Evolutionary conservation across 441 rosid genomes (phyloP), one percentile per base, ranked within the genome.

Genomic region (Populus hybrid): DNA sequence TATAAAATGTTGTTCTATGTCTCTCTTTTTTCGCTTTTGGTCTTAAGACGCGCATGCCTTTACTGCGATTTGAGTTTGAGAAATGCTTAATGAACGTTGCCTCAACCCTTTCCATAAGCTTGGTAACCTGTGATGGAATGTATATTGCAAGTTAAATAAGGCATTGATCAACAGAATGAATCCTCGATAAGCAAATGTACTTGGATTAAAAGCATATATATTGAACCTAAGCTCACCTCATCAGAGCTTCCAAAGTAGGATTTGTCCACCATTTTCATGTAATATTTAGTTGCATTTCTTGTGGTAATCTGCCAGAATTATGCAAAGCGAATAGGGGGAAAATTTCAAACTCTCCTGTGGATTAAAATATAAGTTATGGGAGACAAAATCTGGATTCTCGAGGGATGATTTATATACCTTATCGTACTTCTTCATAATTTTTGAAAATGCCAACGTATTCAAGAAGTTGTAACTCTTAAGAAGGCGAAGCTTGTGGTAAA

Each of bases 401-500:
- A 50, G 59, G 59, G 59, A 50, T 16, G 20, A 40, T 26, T 26
- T 26, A 26, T 26, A 26, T 26, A 26, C 28, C 28, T 26, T 26
- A 26, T 26, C 28, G 28, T 26, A 26, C 28, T 26, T 26, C 28
- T 26, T 26, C 28, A 26, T 26, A 26, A 26, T 26, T 26, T 26
- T 26, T 26, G 28, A 26, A 26, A 26, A 26, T 26, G 28, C 28
- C 82, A 90, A 79, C 21, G 80, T 81, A 71, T 92, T 92, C 84
- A 85, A 78, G 86, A 89, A 92, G 85, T 89, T 86, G 85, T 78
- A 93, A 83, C 90, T 90, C 86, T 89, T 89, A n/a, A 92, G 92
- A 50, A 89, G 90, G 10, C 91, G 85, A 79, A 93, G 95, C 85
- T 89, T 92, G 7, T 86, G 90, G 83, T 92, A 85, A 72, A 92